Evolutionary conservation across 2,329 filamentous ascomycete genomes (phyloP).

Genomic region (Tolypocladium inflatum): DNA sequence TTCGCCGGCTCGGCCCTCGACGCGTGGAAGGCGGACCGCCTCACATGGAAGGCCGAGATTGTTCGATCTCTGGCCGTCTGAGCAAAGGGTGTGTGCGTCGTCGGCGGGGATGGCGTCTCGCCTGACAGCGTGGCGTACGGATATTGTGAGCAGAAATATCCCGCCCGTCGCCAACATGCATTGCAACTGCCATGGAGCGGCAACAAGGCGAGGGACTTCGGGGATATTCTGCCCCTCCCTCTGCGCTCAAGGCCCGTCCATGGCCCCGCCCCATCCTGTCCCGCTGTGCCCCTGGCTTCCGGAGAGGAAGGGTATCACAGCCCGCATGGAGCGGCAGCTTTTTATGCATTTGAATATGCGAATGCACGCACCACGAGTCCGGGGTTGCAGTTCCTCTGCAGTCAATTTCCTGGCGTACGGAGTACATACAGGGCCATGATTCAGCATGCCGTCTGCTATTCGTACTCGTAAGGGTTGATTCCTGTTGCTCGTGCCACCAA

Average conservation of each 20-base stretch:
- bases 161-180: not conserved
- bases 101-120: not conserved
- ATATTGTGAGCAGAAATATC: not conserved
- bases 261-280: not conserved
- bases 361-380: not conserved
- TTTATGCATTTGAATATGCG: not conserved
- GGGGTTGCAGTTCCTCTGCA: not conserved
- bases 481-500: not conserved
- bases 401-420: too few relatives aligned
- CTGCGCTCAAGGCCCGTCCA: not conserved
- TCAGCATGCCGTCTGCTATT: not conserved
- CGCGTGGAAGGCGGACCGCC: conserved; percentile 15
- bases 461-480: not conserved
- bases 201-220: not conserved
- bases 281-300: not conserved
- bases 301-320: not conserved
- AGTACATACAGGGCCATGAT: too few relatives aligned
- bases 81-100: not conserved
- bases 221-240: not conserved
- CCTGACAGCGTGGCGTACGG: not conserved
- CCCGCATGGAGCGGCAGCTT: not conserved
- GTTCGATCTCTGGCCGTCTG: conserved; percentile 2
- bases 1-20: conserved; percentile 10
- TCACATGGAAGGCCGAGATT: conserved; percentile 12
- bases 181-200: not conserved